Evolutionary conservation across 331 rosid genomes (phyloP).

Genomic region (Stylosanthes scabra): DNA sequence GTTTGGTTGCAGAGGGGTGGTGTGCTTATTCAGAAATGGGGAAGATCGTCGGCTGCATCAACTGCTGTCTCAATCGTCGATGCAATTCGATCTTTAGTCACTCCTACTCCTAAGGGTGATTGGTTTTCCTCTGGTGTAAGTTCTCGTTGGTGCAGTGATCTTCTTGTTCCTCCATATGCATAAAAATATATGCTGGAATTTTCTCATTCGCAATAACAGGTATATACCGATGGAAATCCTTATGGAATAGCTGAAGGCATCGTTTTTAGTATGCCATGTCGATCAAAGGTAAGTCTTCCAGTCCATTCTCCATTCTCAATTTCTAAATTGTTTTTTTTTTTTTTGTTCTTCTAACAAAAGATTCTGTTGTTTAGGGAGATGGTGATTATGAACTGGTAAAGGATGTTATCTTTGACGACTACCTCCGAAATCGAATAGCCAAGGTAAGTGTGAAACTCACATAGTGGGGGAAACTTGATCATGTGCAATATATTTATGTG

Average conservation of each 20-base stretch:
- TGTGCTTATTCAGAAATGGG: conserved; percentile 88
- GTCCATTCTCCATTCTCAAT: conserved; percentile 23
- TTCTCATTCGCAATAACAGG: conserved; percentile 52
- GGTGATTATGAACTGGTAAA: conserved; percentile 93
- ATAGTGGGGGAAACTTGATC: too few relatives aligned
- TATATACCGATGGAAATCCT: conserved; percentile 86
- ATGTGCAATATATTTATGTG: too few relatives aligned
- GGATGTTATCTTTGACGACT: conserved; percentile 79
- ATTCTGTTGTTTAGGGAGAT: conserved; percentile 66
- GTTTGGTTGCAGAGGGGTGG: conserved; percentile 86
- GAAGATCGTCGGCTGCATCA: conserved; percentile 99
- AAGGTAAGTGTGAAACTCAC: conserved; percentile 51
- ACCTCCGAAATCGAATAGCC: conserved; percentile 68
- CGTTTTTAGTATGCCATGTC: conserved; percentile 97
- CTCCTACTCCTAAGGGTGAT: conserved; percentile 94
- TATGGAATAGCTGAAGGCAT: conserved; percentile 91
- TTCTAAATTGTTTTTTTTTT: not conserved
- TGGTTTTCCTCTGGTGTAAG: conserved; percentile 98
- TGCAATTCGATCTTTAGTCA: conserved; percentile 82
- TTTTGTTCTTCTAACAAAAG: not conserved
- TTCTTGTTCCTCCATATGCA: conserved; percentile 6
- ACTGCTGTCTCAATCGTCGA: conserved; percentile 89
- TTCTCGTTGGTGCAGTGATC: conserved; percentile 26
- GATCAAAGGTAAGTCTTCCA: conserved; percentile 71
- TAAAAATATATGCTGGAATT: conserved; percentile 2